Evolutionary conservation across 768 basidiomycete genomes (phyloP).

Genomic region (Hericium rajendrae): DNA sequence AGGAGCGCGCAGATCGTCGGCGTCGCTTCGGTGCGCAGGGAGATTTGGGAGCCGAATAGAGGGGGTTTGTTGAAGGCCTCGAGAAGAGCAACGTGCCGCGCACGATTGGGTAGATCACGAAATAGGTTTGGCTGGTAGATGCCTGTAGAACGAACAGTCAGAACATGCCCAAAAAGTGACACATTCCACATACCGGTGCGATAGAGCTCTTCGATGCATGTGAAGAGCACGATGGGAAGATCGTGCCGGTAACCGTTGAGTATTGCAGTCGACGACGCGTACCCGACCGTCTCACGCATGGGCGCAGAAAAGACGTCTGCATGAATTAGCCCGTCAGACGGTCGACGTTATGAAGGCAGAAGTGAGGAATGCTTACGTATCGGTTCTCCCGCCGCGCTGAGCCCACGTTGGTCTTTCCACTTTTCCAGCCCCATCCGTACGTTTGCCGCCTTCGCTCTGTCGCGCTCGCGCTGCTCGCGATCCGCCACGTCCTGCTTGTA

Average conservation of each 20-base stretch:
- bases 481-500: constrained; percentile 7
- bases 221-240: constrained; percentile 29
- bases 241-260: constrained; percentile 29
- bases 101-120: constrained; percentile 31
- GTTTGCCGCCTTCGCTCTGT: constrained; percentile 2
- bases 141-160: constrained; percentile 19
- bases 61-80: constrained; percentile 27
- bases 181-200: constrained; percentile 26
- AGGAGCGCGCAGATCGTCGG: constrained; percentile 37
- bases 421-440: constrained; percentile 5
- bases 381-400: neutral
- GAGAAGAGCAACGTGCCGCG: constrained; percentile 29
- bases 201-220: constrained; percentile 38
- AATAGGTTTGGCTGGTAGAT: constrained; percentile 34
- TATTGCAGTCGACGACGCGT: constrained; percentile 23
- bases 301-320: constrained; percentile 30
- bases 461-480: constrained; percentile 7
- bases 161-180: neutral
- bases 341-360: neutral
- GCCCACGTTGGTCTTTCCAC: neutral
- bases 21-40: constrained; percentile 20
- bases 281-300: constrained; percentile 24
- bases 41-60: constrained; percentile 17
- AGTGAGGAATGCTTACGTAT: constrained; percentile 1
- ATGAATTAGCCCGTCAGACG: neutral